These are phyloP conservation scores for Phytophthora crassamura DNA, from an alignment of 352 stramenopile species.

Conservation along the genomic window DNA sequence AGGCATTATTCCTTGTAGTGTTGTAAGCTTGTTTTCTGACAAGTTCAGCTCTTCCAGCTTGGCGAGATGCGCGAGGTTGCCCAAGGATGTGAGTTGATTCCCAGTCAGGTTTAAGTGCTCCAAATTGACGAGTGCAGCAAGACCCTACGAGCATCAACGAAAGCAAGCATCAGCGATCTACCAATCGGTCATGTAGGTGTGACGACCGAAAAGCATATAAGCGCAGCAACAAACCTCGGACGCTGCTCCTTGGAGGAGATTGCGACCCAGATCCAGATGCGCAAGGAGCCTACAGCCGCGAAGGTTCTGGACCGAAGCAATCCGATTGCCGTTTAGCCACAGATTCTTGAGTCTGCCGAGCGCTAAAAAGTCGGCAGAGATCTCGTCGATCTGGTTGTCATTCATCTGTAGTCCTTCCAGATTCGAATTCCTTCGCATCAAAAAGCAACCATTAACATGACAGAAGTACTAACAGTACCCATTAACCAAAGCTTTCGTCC, in stretches of 20 bases:
- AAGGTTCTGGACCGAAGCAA: slow-evolving; percentile 58
- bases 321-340: slow-evolving; percentile 72
- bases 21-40: slow-evolving; percentile 59
- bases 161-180: too few relatives aligned
- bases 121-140: slow-evolving; percentile 60
- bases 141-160: slow-evolving; percentile 36
- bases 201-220: too few relatives aligned
- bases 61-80: slow-evolving; percentile 63
- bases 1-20: slow-evolving; percentile 59
- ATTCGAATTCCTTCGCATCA: slow-evolving; percentile 56
- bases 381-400: slow-evolving; percentile 74
- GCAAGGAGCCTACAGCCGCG: slow-evolving; percentile 58
- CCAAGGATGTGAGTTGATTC: slow-evolving; percentile 63
- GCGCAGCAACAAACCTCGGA: slow-evolving; percentile 44
- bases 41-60: slow-evolving; percentile 83
- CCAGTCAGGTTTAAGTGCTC: slow-evolving; percentile 71
- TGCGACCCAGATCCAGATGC: slow-evolving; percentile 76
- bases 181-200: too few relatives aligned
- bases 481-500: background rate
- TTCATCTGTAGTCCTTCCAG: slow-evolving; percentile 74
- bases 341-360: slow-evolving; percentile 78
- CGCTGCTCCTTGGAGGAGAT: slow-evolving; percentile 48
- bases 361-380: slow-evolving; percentile 62
- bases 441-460: background rate
- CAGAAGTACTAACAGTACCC: background rate